Base-by-base conservation (phyloP, 805 yeast species). In the Metschnikowia lachancei region DNA sequence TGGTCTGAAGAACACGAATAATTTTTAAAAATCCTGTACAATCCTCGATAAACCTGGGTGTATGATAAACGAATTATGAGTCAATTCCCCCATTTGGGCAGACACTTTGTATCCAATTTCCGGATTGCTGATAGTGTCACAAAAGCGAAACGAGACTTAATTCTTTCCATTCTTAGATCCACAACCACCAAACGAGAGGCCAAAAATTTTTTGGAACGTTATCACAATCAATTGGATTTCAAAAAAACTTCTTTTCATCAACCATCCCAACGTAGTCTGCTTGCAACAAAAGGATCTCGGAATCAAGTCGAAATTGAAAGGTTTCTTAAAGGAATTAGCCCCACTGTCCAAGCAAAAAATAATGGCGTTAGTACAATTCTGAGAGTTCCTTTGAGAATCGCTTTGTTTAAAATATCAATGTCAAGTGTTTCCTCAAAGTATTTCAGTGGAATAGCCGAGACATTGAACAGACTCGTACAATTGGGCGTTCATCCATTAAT, bases 121-220 rank as follows among this genome's bases (percentile, higher is more conserved):
- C 64, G 63, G 43, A 55, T 63, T 2, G 68, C 68, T 41, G 51
- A 60, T 40, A 22, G 50, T 16, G 52, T 52, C n/a, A 74, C 78
- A 8, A 67, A 72, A 38, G 77, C 79, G 16, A 82, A 81, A 53
- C 74, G 81, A 53, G 87, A 87, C 45, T 69, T 92, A 41, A 83
- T 92, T n/a, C 69, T 89, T 14, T 83, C 97, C 1, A 90, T 92
- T 19, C 72, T 92, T 47, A 84, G 84, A 58, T 83, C 96, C 1
- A 87, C 97, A 3, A 95, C 97, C 5, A 92, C 98, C 1, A 91
- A 89, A 62, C 74, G 99, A 50, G 98, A 92, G 60, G 96, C 96
- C 4, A 77, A 80, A 52, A 85, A 84, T 53, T 92, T 91, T 60
- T 67, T 92, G 39, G 71, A 79, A 30, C 87, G 84, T 59, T 92